Percentiles rank a stretch among this genome's conserved stretches.
Conservation (phyloP, 2,329 filamentous ascomycete species). For the Ceratocystis harringtonii region DNA sequence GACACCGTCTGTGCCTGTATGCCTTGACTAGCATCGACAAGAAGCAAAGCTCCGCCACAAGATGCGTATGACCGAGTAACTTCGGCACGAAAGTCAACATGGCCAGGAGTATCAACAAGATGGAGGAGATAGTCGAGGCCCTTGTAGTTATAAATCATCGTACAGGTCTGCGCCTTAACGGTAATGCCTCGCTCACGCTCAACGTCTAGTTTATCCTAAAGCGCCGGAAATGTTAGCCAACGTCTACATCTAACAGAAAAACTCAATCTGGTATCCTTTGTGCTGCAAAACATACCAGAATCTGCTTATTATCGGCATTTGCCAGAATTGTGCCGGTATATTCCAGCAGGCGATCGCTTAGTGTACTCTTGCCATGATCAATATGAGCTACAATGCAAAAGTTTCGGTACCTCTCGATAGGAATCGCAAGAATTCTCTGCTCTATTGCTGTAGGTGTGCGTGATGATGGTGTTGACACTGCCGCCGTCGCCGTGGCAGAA, state of each 20-base stretch:
- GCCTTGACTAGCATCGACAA: constrained; percentile 92
- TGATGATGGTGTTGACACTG: constrained; percentile 13
- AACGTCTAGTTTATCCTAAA: constrained; percentile 77
- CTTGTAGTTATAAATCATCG: constrained; percentile 77
- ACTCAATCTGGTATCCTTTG: neutral
- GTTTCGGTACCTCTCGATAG: constrained; percentile 70
- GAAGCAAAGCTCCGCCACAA: constrained; percentile 78
- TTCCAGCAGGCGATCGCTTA: constrained; percentile 84
- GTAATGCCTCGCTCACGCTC: constrained; percentile 94
- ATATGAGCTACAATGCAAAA: constrained; percentile 99
- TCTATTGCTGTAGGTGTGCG: constrained; percentile 26
- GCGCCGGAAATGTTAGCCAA: neutral
- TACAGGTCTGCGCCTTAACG: constrained; percentile 96
- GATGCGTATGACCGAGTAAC: constrained; percentile 92
- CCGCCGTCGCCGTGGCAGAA: constrained; percentile 9
- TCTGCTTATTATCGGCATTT: constrained; percentile 75
- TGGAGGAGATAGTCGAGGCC: constrained; percentile 86
- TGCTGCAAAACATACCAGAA: constrained; percentile 38
- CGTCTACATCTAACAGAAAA: neutral
- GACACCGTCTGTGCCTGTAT: constrained; percentile 96
- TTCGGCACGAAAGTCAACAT: constrained; percentile 95
- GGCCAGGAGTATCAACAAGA: constrained; percentile 89
- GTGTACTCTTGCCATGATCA: constrained; percentile 94
- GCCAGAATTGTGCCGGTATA: constrained; percentile 82
- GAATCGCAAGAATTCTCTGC: constrained; percentile 54